Conservation (phyloP, 495 filamentous ascomycete species). For the Penicillium lividum region DNA sequence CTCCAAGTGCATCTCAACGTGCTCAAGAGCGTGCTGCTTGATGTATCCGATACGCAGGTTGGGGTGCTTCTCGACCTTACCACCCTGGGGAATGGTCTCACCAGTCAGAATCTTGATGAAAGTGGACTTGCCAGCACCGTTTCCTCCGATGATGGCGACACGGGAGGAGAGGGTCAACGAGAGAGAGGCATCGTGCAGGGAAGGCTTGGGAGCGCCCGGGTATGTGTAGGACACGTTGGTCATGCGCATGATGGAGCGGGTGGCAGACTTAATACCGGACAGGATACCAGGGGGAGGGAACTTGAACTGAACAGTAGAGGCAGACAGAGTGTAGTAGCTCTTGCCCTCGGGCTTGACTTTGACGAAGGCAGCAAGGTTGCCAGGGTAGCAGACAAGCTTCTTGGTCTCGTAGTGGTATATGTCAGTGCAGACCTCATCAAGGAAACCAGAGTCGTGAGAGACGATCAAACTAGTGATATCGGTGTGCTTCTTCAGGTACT, state of each 20-base stretch:
- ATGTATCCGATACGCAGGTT: constrained; percentile 99
- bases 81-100: constrained; percentile 81
- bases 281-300: constrained; percentile 96
- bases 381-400: constrained; percentile 92
- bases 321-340: constrained; percentile 96
- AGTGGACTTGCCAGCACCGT: constrained; percentile 98
- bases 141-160: constrained; percentile 93
- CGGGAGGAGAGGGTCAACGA: constrained; percentile 86
- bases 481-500: constrained; percentile 92
- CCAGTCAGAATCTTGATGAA: constrained; percentile 98
- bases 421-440: constrained; percentile 96
- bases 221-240: constrained; percentile 88
- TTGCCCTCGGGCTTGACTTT: constrained; percentile 92
- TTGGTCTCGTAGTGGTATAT: constrained; percentile 99
- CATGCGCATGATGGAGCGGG: constrained; percentile 94
- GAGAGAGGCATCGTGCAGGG: constrained; percentile 81
- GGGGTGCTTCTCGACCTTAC: constrained; percentile 96
- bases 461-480: constrained; percentile 98
- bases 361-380: constrained; percentile 92
- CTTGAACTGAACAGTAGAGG: constrained; percentile 90
- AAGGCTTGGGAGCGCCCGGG: constrained; percentile 80
- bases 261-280: constrained; percentile 90
- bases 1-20: constrained; percentile 99
- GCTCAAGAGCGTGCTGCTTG: constrained; percentile 98
- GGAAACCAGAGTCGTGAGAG: constrained; percentile 95